Evolutionary conservation across 2,329 filamentous ascomycete genomes (phyloP), one percentile per base, ranked within the genome.

Genomic region (Fusarium tuaranense): DNA sequence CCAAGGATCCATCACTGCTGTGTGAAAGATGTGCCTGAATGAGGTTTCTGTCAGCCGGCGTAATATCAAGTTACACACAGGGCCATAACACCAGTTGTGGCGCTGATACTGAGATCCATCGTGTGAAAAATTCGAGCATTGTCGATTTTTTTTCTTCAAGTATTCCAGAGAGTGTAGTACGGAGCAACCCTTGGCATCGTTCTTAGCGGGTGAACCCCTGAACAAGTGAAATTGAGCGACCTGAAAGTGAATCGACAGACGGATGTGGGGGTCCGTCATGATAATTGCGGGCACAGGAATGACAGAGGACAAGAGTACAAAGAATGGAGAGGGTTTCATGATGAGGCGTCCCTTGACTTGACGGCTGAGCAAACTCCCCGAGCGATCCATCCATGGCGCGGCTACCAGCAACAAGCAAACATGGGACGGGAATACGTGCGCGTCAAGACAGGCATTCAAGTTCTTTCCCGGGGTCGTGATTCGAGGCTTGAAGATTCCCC

Each of bases 201-300:
- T 55, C 7, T 32, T 55, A 55, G 48, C 18, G 48, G 46, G 22
- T 61, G 38, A 61, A 73, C 65, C 72, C 71, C 68, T 72, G 62
- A 64, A 57, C 69, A 63, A 60, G 55, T 69, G 62, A 64, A 69
- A 74, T 70, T 70, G 62, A 63, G 64, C 58, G 16, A 41, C 61
- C 68, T 71, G 51, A 48, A 60, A 59, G 39, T 59, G 51, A 66
- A 69, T 72, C 38, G 55, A 22, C 48, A 58, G 53, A 64, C 57
- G 27, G 65, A 63, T 61, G 69, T 67, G 72, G 71, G 68, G 72
- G 55, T 22, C 32, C 22, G 12, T 27, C 39, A 51, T 60, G 58
- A 44, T 25, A 55, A 58, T 53, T 60, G 60, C n/a, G 18, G 58
- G 36, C 16, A 71, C 14, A 41, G 9, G n/a, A 44, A 39, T 46